Conservation (phyloP, 768 basidiomycete genomes). For the Leccinum incarnatum region DNA sequence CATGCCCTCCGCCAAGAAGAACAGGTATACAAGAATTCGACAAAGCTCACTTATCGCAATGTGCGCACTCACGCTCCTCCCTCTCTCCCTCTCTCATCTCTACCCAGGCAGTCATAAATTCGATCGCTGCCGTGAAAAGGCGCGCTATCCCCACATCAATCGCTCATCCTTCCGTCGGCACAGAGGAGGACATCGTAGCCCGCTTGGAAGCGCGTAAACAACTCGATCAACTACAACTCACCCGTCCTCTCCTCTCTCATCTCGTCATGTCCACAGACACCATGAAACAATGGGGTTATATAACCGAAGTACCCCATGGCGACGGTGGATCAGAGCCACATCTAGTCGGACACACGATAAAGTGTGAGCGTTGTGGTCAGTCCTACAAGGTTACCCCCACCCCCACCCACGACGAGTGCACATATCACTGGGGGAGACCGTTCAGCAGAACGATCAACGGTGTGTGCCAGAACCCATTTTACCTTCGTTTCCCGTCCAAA, state of each 20-base stretch:
- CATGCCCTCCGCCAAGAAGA: constrained; percentile 82
- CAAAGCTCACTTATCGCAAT: constrained; percentile 80
- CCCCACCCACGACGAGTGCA: constrained; percentile 62
- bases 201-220: constrained; percentile 56
- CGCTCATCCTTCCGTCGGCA: constrained; percentile 75
- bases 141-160: constrained; percentile 53
- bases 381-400: constrained; percentile 64
- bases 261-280: constrained; percentile 58
- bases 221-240: constrained; percentile 51
- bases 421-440: constrained; percentile 80
- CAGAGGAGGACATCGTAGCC: constrained; percentile 57
- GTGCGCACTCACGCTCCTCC: constrained; percentile 38
- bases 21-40: constrained; percentile 71
- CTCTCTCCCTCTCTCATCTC: constrained; percentile 10
- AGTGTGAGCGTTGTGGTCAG: constrained; percentile 78
- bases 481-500: neutral
- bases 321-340: constrained; percentile 63
- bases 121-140: constrained; percentile 50
- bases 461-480: constrained; percentile 28
- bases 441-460: constrained; percentile 64
- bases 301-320: constrained; percentile 63
- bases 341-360: constrained; percentile 56
- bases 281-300: constrained; percentile 66
- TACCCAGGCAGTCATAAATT: constrained; percentile 48
- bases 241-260: constrained; percentile 50